Conservation (phyloP, 371 early-diverging fungal species). For the Umbelopsis sp. region DNA sequence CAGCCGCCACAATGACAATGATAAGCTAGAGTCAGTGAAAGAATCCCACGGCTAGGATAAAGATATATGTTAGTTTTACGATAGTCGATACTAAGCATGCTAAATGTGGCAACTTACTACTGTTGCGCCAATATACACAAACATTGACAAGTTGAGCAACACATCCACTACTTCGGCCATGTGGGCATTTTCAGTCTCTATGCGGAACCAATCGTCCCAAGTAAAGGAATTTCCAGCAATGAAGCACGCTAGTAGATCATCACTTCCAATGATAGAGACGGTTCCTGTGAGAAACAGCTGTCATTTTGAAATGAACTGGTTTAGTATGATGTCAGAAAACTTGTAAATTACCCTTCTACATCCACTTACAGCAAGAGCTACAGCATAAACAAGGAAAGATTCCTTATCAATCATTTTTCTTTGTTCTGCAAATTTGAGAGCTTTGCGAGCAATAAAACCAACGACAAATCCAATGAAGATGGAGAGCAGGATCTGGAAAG, state of each 20-base stretch:
- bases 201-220: conserved; percentile 89
- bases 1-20: conserved; percentile 66
- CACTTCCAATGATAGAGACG: conserved; percentile 77
- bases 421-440: conserved; percentile 72
- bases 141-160: conserved; percentile 85
- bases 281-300: conserved; percentile 78
- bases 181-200: conserved; percentile 79
- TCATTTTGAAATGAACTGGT: no score
- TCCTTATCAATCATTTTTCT: conserved; percentile 87
- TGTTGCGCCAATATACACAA: conserved; percentile 88
- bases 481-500: conserved; percentile 78
- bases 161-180: conserved; percentile 87
- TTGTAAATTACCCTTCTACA: background rate
- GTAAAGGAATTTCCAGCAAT: conserved; percentile 88
- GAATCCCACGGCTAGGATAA: conserved; percentile 63
- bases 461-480: conserved; percentile 77
- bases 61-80: background rate
- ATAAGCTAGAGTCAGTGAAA: conserved; percentile 47
- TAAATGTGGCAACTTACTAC: conserved; percentile 44
- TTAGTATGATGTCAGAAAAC: no score
- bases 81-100: background rate
- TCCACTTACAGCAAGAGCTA: conserved; percentile 76
- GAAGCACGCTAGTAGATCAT: conserved; percentile 92
- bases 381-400: conserved; percentile 81
- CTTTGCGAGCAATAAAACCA: conserved; percentile 74